Evolutionary conservation across 306 rosid species (phyloP), one percentile per base, ranked within the genome.

Genomic region (Pyrus pyrifolia): DNA sequence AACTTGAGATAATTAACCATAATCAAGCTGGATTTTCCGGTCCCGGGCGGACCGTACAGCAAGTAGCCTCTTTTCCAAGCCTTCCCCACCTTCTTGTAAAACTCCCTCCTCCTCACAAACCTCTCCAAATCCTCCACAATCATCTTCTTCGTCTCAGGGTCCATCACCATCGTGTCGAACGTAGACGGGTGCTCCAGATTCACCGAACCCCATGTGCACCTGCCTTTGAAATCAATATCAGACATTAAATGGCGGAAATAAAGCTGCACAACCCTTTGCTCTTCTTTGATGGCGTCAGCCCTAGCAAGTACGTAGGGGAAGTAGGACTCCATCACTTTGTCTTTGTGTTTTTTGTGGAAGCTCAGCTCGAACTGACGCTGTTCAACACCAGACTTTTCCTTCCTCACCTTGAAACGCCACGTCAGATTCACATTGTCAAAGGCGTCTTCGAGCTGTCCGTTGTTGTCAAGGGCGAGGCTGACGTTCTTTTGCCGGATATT

Each of bases 61-160:
- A 85, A 69, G n/a, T 85, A 85, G 22, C 88, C 88, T 68, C 86
- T 67, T 64, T 85, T 85, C 88, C 88, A 85, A 22, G 86, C 84
- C 77, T 80, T 85, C 18, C 84, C 88, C 7, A 85, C 88, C n/a
- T 35, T 79, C 80, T 30, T 79, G 15, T 85, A 85, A 15, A 82
- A 80, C 13, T 79, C 86, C 45, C 45, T 76, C 45, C 86, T 68
- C n/a, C 33, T 45, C 76, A 85, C 35, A 57, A 85, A 85, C 80
- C 84, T 42, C 11, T 85, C 84, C 82, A 85, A 70, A 49, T 85
- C 84, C 2, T 70, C 81, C 2, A 76, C 55, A 0, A 79, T 72
- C 8, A 46, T 42, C 30, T 46, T 67, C 80, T 85, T 85, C 55
- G 69, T 31, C 22, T 63, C 74, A 14, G 84, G 82, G 14, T 85